Percentiles rank a stretch among this genome's conserved stretches.
These are phyloP conservation scores for Leptographium lundbergii DNA, from an alignment of 2,329 filamentous ascomycete species.

Conservation along the genomic window DNA sequence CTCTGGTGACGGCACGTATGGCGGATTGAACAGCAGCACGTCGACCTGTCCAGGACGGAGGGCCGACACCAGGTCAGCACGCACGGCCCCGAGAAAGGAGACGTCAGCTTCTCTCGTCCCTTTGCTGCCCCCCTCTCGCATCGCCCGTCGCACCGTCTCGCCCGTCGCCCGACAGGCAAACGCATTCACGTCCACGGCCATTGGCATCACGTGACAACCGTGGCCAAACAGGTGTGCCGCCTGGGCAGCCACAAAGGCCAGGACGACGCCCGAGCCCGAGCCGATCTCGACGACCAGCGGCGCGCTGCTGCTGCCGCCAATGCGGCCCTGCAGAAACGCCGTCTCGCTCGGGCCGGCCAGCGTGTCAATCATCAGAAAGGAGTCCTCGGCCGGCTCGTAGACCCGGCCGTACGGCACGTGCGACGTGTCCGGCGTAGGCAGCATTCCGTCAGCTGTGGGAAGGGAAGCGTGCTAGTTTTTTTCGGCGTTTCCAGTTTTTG, in stretches of 20 bases:
- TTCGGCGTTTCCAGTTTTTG: background rate
- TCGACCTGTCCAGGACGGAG: constrained; percentile 53
- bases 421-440: constrained; percentile 85
- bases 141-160: constrained; percentile 49
- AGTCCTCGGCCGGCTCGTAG: constrained; percentile 95
- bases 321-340: constrained; percentile 53
- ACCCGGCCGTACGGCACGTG: constrained; percentile 81
- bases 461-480: background rate
- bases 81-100: constrained; percentile 51
- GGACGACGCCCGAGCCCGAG: constrained; percentile 84
- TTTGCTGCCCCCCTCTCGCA: constrained; percentile 18
- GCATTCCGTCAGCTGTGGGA: constrained; percentile 41
- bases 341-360: constrained; percentile 61
- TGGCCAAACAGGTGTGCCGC: constrained; percentile 58
- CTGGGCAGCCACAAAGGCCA: constrained; percentile 75
- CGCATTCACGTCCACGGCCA: constrained; percentile 74
- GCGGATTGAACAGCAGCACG: constrained; percentile 89
- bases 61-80: constrained; percentile 55
- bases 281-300: constrained; percentile 75
- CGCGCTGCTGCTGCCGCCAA: constrained; percentile 27
- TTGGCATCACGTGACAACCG: constrained; percentile 46
- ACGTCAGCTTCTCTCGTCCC: constrained; percentile 15
- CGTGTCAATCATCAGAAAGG: constrained; percentile 85
- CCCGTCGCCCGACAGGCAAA: constrained; percentile 69
- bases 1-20: constrained; percentile 79